Conservation (phyloP, 1,284 basidiomycete genomes). For the Cryptococcus sp. region DNA sequence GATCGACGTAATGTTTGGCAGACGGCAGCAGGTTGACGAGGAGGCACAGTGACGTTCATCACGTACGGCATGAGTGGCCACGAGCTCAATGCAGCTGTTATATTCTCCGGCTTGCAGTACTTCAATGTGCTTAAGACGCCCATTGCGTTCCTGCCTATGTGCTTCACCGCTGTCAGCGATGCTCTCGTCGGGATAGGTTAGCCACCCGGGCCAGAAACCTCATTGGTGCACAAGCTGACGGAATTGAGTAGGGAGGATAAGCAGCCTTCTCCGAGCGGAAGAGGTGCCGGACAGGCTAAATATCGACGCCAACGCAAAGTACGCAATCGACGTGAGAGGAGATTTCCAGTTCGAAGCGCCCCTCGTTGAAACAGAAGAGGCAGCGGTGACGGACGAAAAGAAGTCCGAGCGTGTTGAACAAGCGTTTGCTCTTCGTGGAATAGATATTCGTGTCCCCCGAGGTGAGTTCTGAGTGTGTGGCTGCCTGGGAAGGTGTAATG, state of each 20-base stretch:
- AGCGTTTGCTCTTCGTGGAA: slow-evolving; percentile 7
- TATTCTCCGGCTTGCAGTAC: slow-evolving; percentile 71
- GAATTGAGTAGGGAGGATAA: slow-evolving; percentile 14
- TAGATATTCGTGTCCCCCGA: slow-evolving; percentile 5
- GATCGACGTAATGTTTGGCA: background rate
- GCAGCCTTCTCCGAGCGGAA: slow-evolving; percentile 51
- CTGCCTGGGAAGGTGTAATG: background rate
- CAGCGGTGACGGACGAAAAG: background rate
- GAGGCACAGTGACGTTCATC: slow-evolving; percentile 61
- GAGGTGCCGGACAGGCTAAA: slow-evolving; percentile 59
- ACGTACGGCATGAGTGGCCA: slow-evolving; percentile 67
- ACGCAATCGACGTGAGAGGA: slow-evolving; percentile 60
- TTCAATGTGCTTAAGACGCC: slow-evolving; percentile 59
- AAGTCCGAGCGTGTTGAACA: background rate
- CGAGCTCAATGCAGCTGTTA: slow-evolving; percentile 62
- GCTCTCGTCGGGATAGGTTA: slow-evolving; percentile 41
- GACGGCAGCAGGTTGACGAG: background rate
- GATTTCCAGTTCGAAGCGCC: slow-evolving; percentile 67
- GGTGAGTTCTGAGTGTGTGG: slow-evolving; percentile 3
- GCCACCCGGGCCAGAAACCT: background rate
- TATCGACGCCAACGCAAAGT: slow-evolving; percentile 52
- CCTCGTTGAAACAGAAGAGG: slow-evolving; percentile 26
- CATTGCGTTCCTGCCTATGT: slow-evolving; percentile 44
- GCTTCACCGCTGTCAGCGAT: slow-evolving; percentile 54
- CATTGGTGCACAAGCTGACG: background rate